Evolutionary conservation across 2,329 filamentous ascomycete genomes (phyloP).

Genomic region (Massarina eburnea): DNA sequence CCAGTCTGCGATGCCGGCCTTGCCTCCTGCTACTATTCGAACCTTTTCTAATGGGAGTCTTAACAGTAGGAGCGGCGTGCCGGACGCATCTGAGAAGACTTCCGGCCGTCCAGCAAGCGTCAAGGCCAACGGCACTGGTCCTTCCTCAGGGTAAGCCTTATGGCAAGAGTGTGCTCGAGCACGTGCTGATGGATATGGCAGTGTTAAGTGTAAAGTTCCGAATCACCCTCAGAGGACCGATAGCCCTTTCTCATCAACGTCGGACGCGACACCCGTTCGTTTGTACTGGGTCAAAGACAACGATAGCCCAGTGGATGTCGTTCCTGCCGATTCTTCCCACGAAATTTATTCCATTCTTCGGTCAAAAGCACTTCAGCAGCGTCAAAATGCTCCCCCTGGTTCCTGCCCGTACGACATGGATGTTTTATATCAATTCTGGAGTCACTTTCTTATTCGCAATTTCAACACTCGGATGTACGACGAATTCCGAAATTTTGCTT

Average conservation of each 20-base stretch:
- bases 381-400: conserved; percentile 46
- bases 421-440: conserved; percentile 74
- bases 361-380: conserved; percentile 54
- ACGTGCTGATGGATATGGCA: conserved; percentile 25
- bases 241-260: conserved; percentile 20
- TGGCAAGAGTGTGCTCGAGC: conserved; percentile 9
- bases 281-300: conserved; percentile 56
- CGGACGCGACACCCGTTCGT: conserved; percentile 21
- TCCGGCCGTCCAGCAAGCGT: conserved; percentile 42
- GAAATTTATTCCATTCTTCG: conserved; percentile 54
- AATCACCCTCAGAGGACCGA: conserved; percentile 20
- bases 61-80: conserved; percentile 53
- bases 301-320: conserved; percentile 45
- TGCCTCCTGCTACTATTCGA: conserved; percentile 37
- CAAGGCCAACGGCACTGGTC: conserved; percentile 38
- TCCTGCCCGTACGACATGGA: conserved; percentile 61
- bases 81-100: conserved; percentile 49
- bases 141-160: conserved; percentile 32
- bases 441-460: conserved; percentile 69
- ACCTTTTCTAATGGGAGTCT: conserved; percentile 60
- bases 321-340: conserved; percentile 48
- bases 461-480: conserved; percentile 76
- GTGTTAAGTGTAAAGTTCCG: conserved; percentile 21
- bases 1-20: conserved; percentile 32
- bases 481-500: conserved; percentile 69